Evolutionary conservation across 192 early-diverging fungal genomes (phyloP).

Genomic region (Coemansia sp.): DNA sequence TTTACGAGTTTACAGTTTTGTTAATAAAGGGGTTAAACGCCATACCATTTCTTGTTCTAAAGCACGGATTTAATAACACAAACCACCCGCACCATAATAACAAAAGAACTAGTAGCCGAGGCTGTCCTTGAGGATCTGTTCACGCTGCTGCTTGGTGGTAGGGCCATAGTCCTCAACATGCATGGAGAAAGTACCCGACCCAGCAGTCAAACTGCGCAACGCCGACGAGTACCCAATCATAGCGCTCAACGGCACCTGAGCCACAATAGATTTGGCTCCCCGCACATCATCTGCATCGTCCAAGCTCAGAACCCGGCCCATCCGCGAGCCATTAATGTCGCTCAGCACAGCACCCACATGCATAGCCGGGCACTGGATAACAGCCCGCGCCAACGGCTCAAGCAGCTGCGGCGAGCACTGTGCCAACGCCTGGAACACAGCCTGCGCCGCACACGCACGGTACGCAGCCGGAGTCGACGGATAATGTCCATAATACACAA

Average conservation of each 20-base stretch:
- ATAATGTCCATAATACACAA: conserved; percentile 58
- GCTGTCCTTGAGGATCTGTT: conserved; percentile 66
- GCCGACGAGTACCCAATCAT: conserved; percentile 84
- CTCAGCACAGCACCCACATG: conserved; percentile 76
- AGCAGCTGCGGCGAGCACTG: conserved; percentile 54
- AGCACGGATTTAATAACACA: too few species aligned
- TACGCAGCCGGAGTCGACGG: conserved; percentile 63
- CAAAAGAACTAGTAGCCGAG: conserved; percentile 52
- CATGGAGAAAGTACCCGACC: conserved; percentile 84
- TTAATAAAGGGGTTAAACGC: too few species aligned
- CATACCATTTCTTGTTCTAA: too few species aligned
- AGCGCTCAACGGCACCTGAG: conserved; percentile 71
- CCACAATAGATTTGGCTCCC: conserved; percentile 31
- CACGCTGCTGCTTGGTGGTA: conserved; percentile 72
- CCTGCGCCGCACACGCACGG: conserved; percentile 64
- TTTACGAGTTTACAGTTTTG: too few species aligned
- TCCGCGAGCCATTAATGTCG: conserved; percentile 75
- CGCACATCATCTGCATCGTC: conserved; percentile 33
- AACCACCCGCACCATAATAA: too few species aligned
- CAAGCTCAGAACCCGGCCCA: conserved; percentile 69
- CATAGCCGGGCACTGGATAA: conserved; percentile 66
- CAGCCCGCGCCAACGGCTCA: conserved; percentile 83
- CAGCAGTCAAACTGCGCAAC: conserved; percentile 84
- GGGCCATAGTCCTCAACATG: conserved; percentile 76
- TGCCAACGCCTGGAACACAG: conserved; percentile 59